Percentiles rank a stretch among this genome's conserved stretches.
Conservation (phyloP, 257 asterid genomes). For the Verbena officinalis region DNA sequence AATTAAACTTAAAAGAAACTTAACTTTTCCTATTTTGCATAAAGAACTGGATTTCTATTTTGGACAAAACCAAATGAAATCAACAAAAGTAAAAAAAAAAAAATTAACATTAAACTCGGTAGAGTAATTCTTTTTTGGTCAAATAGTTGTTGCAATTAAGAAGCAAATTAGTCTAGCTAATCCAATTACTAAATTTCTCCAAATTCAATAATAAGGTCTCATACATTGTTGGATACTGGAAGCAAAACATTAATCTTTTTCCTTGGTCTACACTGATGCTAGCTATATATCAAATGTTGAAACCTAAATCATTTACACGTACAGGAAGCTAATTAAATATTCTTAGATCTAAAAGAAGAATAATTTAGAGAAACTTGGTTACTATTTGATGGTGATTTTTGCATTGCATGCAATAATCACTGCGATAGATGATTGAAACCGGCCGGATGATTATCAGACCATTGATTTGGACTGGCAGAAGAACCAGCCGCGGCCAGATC, state of each 20-base stretch:
- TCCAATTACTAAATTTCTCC: constrained; percentile 22
- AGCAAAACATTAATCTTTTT: background rate
- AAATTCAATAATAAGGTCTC: constrained; percentile 22
- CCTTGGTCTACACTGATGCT: constrained; percentile 11
- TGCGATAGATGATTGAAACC: constrained; percentile 37
- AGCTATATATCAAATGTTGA: background rate
- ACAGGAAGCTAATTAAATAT: no score
- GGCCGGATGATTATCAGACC: constrained; percentile 36
- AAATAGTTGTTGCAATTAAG: constrained; percentile 23
- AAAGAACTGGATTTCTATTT: background rate
- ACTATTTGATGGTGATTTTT: background rate
- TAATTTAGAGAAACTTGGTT: background rate
- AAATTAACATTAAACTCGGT: constrained; percentile 7
- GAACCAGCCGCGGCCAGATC: constrained; percentile 41
- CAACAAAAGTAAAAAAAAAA: constrained; percentile 12
- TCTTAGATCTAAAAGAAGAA: background rate
- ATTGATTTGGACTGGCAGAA: constrained; percentile 35
- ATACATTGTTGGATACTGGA: background rate
- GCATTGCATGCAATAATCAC: constrained; percentile 12
- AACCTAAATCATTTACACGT: background rate
- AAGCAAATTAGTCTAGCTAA: constrained; percentile 23
- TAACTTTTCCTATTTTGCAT: no score
- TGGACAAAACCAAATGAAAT: background rate
- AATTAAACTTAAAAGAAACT: no score
- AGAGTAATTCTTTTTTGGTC: constrained; percentile 21